A percentile compares a stretch with the other conserved stretches of the same genome.
Evolutionary conservation across 2,329 filamentous ascomycete genomes (phyloP).

Genomic region (Xylariaceae sp.): DNA sequence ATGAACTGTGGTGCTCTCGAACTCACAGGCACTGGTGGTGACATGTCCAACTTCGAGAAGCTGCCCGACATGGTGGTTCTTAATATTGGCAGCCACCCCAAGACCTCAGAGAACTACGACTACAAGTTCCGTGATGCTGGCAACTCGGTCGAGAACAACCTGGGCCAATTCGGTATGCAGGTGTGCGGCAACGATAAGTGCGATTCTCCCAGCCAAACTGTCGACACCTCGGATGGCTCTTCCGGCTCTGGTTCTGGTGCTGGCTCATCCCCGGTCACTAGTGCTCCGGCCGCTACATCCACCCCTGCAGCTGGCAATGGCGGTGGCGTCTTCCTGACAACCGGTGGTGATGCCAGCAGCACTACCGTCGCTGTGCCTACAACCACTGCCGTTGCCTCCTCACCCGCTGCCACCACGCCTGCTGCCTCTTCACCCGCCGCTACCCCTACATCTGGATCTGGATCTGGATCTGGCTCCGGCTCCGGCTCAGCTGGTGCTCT

Average conservation of each 20-base stretch:
- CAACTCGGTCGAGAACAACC: slow-evolving; percentile 57
- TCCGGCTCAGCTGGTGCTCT: slow-evolving; percentile 36
- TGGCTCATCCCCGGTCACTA: slow-evolving; percentile 19
- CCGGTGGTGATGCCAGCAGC: slow-evolving; percentile 22
- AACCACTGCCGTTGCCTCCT: slow-evolving; percentile 21
- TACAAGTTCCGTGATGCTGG: slow-evolving; percentile 75
- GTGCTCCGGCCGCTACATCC: slow-evolving; percentile 30
- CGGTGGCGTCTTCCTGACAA: slow-evolving; percentile 35
- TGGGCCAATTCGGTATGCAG: slow-evolving; percentile 44
- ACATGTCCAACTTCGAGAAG: slow-evolving; percentile 59
- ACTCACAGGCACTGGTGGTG: slow-evolving; percentile 62
- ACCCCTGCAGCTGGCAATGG: slow-evolving; percentile 21
- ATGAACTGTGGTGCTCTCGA: slow-evolving; percentile 89
- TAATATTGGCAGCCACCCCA: slow-evolving; percentile 60
- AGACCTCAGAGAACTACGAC: slow-evolving; percentile 54
- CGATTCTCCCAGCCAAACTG: slow-evolving; percentile 2
- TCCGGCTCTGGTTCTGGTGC: slow-evolving; percentile 32
- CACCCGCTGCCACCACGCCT: too few species aligned
- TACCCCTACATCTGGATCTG: slow-evolving; percentile 23
- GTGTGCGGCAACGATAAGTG: slow-evolving; percentile 41
- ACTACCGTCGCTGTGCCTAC: slow-evolving; percentile 17
- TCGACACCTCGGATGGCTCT: slow-evolving; percentile 22
- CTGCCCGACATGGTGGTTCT: slow-evolving; percentile 80
- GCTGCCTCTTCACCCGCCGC: slow-evolving; percentile 33
- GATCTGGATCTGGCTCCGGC: slow-evolving; percentile 33